Evolutionary conservation across 2,329 filamentous ascomycete genomes (phyloP).

Genomic region (Blumeriella jaapii): DNA sequence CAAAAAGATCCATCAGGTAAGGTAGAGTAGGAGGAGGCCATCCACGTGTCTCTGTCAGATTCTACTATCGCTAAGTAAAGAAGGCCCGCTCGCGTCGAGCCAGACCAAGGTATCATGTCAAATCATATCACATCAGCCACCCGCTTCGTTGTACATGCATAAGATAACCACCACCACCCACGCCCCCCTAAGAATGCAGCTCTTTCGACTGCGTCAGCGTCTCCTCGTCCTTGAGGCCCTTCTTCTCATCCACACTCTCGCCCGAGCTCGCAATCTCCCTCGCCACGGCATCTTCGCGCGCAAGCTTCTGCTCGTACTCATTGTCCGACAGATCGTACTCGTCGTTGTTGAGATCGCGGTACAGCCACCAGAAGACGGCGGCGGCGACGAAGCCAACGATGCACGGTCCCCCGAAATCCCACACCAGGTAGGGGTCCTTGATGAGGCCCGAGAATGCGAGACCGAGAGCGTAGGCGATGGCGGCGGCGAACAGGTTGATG

Average conservation of each 20-base stretch:
- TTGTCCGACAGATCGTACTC: slow-evolving; percentile 33
- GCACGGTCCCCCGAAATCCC: slow-evolving; percentile 38
- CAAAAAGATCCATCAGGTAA: no score
- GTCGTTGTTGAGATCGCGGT: slow-evolving; percentile 36
- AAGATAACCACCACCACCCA: no score
- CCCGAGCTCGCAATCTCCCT: slow-evolving; percentile 1
- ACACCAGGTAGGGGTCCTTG: slow-evolving; percentile 37
- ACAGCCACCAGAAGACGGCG: slow-evolving; percentile 36
- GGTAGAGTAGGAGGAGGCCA: no score
- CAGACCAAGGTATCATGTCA: no score
- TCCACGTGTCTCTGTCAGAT: no score
- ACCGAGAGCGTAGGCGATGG: slow-evolving; percentile 36
- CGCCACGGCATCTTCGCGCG: slow-evolving; percentile 1
- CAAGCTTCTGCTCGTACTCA: slow-evolving; percentile 8
- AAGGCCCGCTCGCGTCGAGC: no score
- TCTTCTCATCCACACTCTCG: slow-evolving; percentile 4
- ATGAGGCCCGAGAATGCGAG: slow-evolving; percentile 35
- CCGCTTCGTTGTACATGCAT: no score
- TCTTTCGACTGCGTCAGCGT: background rate
- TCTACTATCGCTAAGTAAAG: no score
- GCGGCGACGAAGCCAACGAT: slow-evolving; percentile 35
- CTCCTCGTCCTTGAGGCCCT: slow-evolving; percentile 2
- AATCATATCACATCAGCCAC: no score
- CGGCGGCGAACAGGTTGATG: slow-evolving; percentile 36
- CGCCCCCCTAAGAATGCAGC: background rate